phyloP scores from a whole-genome alignment of 257 asterid genomes.

The Gentiana macrophylla region DNA sequence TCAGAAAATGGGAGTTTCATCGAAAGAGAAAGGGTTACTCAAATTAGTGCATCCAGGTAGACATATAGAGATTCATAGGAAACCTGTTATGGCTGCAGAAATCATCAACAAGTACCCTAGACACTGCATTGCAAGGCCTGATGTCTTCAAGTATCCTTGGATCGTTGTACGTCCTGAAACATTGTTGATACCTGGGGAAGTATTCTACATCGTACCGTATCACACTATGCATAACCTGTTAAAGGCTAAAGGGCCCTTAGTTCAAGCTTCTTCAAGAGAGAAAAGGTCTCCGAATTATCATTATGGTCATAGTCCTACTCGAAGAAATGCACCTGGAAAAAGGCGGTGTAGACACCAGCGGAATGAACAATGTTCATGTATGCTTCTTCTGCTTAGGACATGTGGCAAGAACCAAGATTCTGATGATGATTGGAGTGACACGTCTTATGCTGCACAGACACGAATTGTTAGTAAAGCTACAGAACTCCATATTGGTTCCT shows the following conservation, averaged over 20 bases:
- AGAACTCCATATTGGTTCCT: background rate
- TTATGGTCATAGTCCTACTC: conserved; percentile 11
- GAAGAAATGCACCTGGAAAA: no score
- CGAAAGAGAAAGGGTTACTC: conserved; percentile 25
- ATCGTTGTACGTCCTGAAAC: conserved; percentile 54
- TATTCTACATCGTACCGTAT: conserved; percentile 27
- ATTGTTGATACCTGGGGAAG: conserved; percentile 26
- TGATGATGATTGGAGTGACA: background rate
- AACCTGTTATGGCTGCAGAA: conserved; percentile 43
- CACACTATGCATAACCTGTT: conserved; percentile 19
- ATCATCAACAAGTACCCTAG: conserved; percentile 42
- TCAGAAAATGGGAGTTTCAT: conserved; percentile 21
- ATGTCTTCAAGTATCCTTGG: conserved; percentile 52
- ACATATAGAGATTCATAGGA: conserved; percentile 24
- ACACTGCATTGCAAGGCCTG: conserved; percentile 61
- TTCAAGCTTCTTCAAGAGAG: conserved; percentile 6
- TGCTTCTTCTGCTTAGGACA: background rate
- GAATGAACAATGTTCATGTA: conserved; percentile 7
- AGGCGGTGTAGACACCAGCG: conserved; percentile 4
- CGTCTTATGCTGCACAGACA: conserved; percentile 4
- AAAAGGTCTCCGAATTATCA: conserved; percentile 4
- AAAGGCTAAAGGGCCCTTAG: conserved; percentile 8
- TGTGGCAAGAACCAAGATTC: conserved; percentile 1
- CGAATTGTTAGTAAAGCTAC: background rate
- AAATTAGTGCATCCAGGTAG: conserved; percentile 49